Base-by-base conservation (phyloP, 345 rosid genomes). In the Salix udensis region DNA sequence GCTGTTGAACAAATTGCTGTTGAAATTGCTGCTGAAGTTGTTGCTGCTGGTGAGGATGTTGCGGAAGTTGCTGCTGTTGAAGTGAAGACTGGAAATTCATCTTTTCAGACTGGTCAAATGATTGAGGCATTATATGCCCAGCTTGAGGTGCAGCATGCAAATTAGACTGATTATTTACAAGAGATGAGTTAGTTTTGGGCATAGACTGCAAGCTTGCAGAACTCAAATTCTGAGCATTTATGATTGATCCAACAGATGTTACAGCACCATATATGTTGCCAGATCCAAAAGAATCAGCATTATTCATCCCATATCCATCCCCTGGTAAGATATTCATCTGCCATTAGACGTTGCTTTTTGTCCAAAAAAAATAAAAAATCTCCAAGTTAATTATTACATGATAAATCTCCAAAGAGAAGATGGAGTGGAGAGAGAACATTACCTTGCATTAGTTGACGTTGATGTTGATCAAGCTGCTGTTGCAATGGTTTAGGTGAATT, bases 381-480 rank as follows among this genome's bases (percentile, higher is more conserved):
- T 72, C 40, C 40, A 53, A 42, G 18, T 50, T 21, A 60, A 60
- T 16, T n/a, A n/a, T 39, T 21, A 26, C n/a, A 55, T 42, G 37
- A 74, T 61, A 66, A 69, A 81, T 12, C 30, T 58, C 21, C 46
- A 52, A 52, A 16, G 21, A 6, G 9, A 30, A 14, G 44, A 36
- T 44, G 61, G 23, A 28, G 2, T 4, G 40, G 10, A 61, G 67
- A 40, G 44, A 72, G 76, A 53, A 50, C 7, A 61, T 72, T 87
- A 92, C 96, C 92, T 46, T 87, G 95, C 82, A 90, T 80, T 40
- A 86, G 75, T 71, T 91, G 77, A 48, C 85, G 89, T 80, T 89
- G 98, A 71, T 86, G 91, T 64, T 83, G 92, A 85, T 92, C 96
- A 81, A 85, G 86, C 31, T 80, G 87, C 81, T 88, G 97, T 70